Evolutionary conservation across 306 rosid species (phyloP).

Genomic region (Castanospermum australe): DNA sequence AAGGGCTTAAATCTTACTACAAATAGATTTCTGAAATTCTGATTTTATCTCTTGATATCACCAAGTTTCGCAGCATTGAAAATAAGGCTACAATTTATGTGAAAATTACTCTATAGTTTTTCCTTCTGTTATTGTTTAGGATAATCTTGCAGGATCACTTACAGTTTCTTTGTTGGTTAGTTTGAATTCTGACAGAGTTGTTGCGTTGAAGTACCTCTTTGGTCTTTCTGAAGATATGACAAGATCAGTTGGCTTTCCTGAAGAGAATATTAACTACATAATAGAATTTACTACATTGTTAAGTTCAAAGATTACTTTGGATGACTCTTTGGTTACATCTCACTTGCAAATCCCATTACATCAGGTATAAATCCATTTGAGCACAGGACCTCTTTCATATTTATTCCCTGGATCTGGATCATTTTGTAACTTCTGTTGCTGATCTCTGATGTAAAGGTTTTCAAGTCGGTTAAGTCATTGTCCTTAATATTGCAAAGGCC

Average conservation of each 20-base stretch:
- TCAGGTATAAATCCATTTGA: slow-evolving; percentile 54
- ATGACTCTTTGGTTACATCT: slow-evolving; percentile 48
- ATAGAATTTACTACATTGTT: slow-evolving; percentile 55
- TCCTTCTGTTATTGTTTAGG: slow-evolving; percentile 9
- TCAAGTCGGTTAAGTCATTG: slow-evolving; percentile 60
- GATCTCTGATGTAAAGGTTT: slow-evolving; percentile 54
- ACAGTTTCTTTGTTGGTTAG: slow-evolving; percentile 57
- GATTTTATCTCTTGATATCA: background rate
- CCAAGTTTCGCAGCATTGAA: slow-evolving; percentile 10
- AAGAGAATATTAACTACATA: slow-evolving; percentile 61
- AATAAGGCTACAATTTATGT: background rate
- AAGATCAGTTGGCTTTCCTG: slow-evolving; percentile 54
- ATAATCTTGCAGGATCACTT: slow-evolving; percentile 31
- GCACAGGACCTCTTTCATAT: background rate
- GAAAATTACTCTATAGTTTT: background rate
- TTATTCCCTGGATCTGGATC: background rate
- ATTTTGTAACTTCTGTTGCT: slow-evolving; percentile 31
- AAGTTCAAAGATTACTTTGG: slow-evolving; percentile 51
- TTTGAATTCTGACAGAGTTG: slow-evolving; percentile 71
- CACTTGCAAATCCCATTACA: slow-evolving; percentile 47
- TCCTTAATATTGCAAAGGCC: slow-evolving; percentile 65
- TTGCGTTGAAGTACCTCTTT: slow-evolving; percentile 69
- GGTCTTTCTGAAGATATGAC: slow-evolving; percentile 64
- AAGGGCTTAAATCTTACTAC: background rate
- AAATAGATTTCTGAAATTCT: background rate